Conservation (phyloP, 2,329 filamentous ascomycete species). For the Pseudogymnoascus sp. region DNA sequence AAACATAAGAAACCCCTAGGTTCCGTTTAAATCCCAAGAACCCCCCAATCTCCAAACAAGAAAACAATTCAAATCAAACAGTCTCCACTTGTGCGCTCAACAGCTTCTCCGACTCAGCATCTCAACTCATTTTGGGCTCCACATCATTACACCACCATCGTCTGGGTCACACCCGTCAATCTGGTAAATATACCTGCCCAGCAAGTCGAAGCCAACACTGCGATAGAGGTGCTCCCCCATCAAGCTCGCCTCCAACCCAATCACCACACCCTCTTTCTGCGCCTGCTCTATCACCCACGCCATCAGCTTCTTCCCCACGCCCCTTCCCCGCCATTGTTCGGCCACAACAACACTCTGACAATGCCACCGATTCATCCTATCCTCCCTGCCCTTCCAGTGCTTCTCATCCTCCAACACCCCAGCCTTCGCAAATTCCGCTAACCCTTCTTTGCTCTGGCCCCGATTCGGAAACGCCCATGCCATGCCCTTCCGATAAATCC, state of each 20-base stretch:
- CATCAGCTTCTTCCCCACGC: constrained; percentile 23
- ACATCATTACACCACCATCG: background rate
- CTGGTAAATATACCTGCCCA: background rate
- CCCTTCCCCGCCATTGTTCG: constrained; percentile 17
- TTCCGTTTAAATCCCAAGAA: background rate
- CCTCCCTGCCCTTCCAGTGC: constrained; percentile 15
- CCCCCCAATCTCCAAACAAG: background rate
- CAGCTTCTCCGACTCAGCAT: background rate
- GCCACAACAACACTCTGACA: constrained; percentile 19
- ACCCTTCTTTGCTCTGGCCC: constrained; percentile 6
- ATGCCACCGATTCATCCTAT: constrained; percentile 22
- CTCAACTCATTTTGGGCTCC: background rate
- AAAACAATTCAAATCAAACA: background rate
- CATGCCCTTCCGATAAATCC: background rate
- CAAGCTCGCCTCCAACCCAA: constrained; percentile 19
- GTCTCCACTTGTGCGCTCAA: background rate
- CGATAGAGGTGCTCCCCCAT: constrained; percentile 21
- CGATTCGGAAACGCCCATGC: constrained; percentile 14
- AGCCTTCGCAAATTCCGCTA: constrained; percentile 6
- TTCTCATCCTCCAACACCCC: constrained; percentile 9
- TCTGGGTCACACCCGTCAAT: background rate
- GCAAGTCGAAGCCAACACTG: constrained; percentile 19
- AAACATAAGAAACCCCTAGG: background rate
- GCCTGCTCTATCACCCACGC: constrained; percentile 19
- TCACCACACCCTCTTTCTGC: constrained; percentile 18